Conservation (phyloP, 345 rosid genomes). For the Psidium friedrichsthalianum region DNA sequence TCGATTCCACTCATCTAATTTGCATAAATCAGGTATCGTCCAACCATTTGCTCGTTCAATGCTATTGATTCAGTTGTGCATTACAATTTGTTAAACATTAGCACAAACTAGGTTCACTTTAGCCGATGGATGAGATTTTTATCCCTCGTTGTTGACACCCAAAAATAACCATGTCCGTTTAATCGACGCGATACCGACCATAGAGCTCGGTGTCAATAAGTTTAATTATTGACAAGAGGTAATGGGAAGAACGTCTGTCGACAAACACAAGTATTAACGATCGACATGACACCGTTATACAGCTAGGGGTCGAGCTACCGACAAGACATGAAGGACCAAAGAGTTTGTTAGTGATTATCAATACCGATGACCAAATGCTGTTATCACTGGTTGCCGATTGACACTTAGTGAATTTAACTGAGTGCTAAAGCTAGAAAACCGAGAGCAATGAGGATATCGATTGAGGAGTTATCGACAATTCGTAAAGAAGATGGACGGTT, state of each 20-base stretch:
- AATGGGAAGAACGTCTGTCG: background rate
- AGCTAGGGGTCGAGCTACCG: background rate
- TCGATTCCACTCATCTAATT: too few species aligned
- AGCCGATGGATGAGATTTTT: background rate
- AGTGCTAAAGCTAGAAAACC: background rate
- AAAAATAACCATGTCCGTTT: background rate
- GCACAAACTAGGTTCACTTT: background rate
- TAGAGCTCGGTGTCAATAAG: background rate
- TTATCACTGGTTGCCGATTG: background rate
- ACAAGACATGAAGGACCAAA: background rate
- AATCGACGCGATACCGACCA: background rate
- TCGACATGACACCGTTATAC: background rate
- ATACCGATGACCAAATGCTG: background rate
- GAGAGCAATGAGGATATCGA: background rate
- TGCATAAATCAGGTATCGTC: background rate
- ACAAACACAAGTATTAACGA: background rate
- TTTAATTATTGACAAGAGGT: background rate
- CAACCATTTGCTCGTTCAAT: background rate
- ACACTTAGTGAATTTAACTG: background rate
- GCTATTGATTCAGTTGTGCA: background rate
- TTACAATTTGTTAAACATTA: background rate
- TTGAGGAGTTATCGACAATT: background rate
- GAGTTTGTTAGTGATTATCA: background rate
- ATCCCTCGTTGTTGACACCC: background rate
- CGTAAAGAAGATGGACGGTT: background rate